Conservation (phyloP, 768 basidiomycete genomes). For the Mycena albidolilacea region DNA sequence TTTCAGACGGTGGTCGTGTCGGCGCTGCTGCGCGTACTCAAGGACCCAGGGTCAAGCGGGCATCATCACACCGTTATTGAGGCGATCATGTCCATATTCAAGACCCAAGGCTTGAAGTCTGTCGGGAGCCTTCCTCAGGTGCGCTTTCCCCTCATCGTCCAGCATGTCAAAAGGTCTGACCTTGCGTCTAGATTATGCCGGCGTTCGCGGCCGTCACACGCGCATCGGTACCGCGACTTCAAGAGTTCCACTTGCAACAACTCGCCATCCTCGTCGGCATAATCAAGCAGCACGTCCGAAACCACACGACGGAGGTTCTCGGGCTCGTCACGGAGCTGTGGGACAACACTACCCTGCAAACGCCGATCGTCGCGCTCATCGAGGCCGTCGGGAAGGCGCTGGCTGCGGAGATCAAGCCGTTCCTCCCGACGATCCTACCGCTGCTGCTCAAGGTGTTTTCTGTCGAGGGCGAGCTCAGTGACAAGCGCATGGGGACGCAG, state of each 20-base stretch:
- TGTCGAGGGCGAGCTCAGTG: constrained; percentile 90
- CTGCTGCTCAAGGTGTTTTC: constrained; percentile 82
- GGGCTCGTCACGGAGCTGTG: constrained; percentile 91
- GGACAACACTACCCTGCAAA: constrained; percentile 88
- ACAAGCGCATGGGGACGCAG: constrained; percentile 84
- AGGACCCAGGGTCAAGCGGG: constrained; percentile 87
- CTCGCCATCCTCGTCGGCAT: constrained; percentile 95
- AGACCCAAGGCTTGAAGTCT: constrained; percentile 96
- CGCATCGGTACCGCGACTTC: constrained; percentile 82
- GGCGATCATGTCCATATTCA: constrained; percentile 99
- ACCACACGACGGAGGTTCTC: constrained; percentile 90
- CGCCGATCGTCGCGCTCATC: constrained; percentile 92
- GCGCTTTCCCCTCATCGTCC: constrained; percentile 27
- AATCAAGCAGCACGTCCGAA: constrained; percentile 97
- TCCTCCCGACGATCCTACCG: constrained; percentile 93
- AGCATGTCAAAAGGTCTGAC: constrained; percentile 11
- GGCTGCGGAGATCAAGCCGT: constrained; percentile 97
- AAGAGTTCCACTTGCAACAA: constrained; percentile 96
- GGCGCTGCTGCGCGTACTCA: constrained; percentile 87
- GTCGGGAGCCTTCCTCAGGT: constrained; percentile 98
- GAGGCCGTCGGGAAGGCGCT: constrained; percentile 94
- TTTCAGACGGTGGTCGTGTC: constrained; percentile 97
- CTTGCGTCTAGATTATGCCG: constrained; percentile 82
- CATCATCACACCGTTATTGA: constrained; percentile 96
- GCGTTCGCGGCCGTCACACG: constrained; percentile 94